Evolutionary conservation across 2,329 filamentous ascomycete genomes (phyloP).

Genomic region (Aspergillus niger): DNA sequence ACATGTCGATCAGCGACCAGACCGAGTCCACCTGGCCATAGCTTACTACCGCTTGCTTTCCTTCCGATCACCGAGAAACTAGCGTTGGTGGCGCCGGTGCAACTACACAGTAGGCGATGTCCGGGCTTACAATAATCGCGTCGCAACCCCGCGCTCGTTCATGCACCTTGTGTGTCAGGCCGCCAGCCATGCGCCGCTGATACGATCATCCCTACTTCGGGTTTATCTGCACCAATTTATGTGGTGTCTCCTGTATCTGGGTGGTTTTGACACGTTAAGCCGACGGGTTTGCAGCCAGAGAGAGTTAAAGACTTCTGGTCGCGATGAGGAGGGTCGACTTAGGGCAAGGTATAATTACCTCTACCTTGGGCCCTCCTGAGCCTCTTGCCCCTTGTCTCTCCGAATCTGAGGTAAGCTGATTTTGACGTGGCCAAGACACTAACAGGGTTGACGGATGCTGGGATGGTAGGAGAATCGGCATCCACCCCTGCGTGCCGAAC

Average conservation of each 20-base stretch:
- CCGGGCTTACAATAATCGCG: neutral
- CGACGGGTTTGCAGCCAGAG: no score
- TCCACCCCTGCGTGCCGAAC: neutral
- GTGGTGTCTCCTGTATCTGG: no score
- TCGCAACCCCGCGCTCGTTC: neutral
- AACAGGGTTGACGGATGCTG: neutral
- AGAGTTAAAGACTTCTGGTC: no score
- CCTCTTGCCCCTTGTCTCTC: no score
- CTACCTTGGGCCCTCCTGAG: no score
- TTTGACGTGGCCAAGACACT: neutral
- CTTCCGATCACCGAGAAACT: neutral
- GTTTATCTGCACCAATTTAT: no score
- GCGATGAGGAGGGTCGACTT: no score
- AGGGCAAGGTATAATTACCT: no score
- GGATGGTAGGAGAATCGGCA: neutral
- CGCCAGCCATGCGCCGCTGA: neutral
- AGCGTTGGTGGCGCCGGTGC: neutral
- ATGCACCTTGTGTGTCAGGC: neutral
- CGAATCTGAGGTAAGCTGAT: neutral
- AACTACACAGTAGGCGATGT: neutral
- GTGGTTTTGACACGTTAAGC: no score
- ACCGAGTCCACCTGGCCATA: neutral
- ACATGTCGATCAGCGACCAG: neutral
- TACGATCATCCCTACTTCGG: neutral
- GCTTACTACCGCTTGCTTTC: neutral